Evolutionary conservation across 2,329 filamentous ascomycete species (phyloP).

Genomic region (Aspergillus eucalypticola): DNA sequence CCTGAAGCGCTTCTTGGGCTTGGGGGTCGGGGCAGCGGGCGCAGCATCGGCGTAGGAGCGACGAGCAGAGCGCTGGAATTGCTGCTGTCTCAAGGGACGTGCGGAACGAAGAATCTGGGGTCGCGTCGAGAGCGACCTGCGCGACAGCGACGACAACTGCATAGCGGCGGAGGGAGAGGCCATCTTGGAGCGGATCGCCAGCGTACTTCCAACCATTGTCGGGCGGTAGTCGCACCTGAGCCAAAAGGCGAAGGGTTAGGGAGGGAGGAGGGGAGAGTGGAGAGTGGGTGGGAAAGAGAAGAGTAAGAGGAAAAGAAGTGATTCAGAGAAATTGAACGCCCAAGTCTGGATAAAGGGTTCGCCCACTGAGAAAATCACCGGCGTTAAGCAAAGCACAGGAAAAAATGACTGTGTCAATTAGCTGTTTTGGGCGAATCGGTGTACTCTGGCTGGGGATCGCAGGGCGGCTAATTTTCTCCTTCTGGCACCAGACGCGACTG

Average conservation of each 20-base stretch:
- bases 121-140: conserved; percentile 37
- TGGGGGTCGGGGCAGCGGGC: conserved; percentile 37
- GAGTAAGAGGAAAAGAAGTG: conserved; percentile 17
- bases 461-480: conserved; percentile 13
- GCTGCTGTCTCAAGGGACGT: conserved; percentile 30
- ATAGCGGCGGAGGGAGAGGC: conserved; percentile 31
- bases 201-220: conserved; percentile 39
- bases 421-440: conserved; percentile 43
- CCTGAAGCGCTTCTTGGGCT: conserved; percentile 62
- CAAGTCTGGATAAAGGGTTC: conserved; percentile 4
- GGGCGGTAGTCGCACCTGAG: conserved; percentile 25
- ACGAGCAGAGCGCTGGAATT: conserved; percentile 42
- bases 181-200: conserved; percentile 37
- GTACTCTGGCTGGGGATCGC: conserved; percentile 21
- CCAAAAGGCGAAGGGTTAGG: conserved; percentile 14
- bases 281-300: conserved; percentile 10
- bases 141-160: conserved; percentile 39
- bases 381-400: conserved; percentile 14
- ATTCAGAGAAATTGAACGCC: conserved; percentile 6
- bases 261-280: conserved; percentile 9
- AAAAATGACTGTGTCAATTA: conserved; percentile 16
- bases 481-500: conserved; percentile 8
- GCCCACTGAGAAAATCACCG: conserved; percentile 17
- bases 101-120: conserved; percentile 28
- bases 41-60: conserved; percentile 55